Conservation (phyloP, 768 basidiomycete genomes). For the Pleurotus giganteus region DNA sequence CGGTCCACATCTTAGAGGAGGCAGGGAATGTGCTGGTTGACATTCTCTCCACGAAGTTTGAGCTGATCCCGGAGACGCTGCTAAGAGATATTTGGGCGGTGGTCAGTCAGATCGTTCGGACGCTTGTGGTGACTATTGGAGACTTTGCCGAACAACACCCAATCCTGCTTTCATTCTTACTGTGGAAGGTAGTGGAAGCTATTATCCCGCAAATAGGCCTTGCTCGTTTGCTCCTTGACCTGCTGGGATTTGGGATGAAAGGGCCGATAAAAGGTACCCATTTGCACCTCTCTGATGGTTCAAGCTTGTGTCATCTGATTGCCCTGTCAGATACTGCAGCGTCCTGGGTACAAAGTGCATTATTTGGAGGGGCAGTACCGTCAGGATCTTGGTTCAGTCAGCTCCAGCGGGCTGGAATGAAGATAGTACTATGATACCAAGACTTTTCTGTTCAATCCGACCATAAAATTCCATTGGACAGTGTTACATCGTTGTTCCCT, state of each 20-base stretch:
- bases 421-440: too few relatives aligned
- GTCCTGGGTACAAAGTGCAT: too few relatives aligned
- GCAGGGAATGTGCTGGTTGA: slow-evolving; percentile 22
- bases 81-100: slow-evolving; percentile 18
- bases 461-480: too few relatives aligned
- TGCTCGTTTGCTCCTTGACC: slow-evolving; percentile 24
- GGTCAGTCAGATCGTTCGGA: slow-evolving; percentile 22
- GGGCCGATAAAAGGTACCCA: slow-evolving; percentile 31
- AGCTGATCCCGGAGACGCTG: slow-evolving; percentile 23
- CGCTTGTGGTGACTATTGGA: slow-evolving; percentile 23
- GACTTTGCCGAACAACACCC: slow-evolving; percentile 37
- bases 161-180: slow-evolving; percentile 19
- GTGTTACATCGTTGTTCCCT: too few relatives aligned
- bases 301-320: too few relatives aligned
- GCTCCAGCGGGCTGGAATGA: too few relatives aligned
- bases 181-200: slow-evolving; percentile 20
- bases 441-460: too few relatives aligned
- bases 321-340: too few relatives aligned
- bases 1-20: slow-evolving; percentile 21
- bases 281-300: too few relatives aligned
- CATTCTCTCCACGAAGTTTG: slow-evolving; percentile 15
- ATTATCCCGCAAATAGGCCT: slow-evolving; percentile 30
- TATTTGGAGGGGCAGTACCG: too few relatives aligned
- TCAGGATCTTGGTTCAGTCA: too few relatives aligned
- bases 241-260: slow-evolving; percentile 35